phyloP scores from a whole-genome alignment of 805 yeast species.

The Cyberlindnera amylophila region DNA sequence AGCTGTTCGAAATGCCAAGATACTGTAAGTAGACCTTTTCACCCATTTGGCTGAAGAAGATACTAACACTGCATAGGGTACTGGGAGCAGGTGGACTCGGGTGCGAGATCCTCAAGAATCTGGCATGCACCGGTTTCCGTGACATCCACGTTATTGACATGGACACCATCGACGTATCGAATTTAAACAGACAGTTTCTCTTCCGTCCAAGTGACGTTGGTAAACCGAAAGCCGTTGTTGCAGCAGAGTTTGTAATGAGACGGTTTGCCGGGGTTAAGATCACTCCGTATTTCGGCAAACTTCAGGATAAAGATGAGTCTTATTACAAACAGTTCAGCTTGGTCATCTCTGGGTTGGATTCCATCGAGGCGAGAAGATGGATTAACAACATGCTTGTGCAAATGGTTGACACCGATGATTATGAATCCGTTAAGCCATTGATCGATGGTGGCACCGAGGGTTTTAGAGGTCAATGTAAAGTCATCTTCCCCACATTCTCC shows the following conservation, averaged over 20 bases:
- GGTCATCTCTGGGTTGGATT: conserved; percentile 84
- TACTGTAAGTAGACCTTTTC: conserved; percentile 28
- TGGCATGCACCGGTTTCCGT: conserved; percentile 68
- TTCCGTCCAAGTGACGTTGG: conserved; percentile 81
- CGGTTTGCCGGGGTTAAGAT: conserved; percentile 45
- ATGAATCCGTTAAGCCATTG: conserved; percentile 53
- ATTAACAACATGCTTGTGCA: conserved; percentile 67
- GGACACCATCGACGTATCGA: conserved; percentile 89
- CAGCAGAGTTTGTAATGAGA: conserved; percentile 54
- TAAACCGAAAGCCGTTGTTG: conserved; percentile 75
- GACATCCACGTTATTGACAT: conserved; percentile 84
- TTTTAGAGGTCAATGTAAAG: conserved; percentile 84
- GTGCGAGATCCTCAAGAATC: conserved; percentile 79
- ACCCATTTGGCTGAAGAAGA: not conserved
- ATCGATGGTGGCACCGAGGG: conserved; percentile 98
- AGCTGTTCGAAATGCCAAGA: conserved; percentile 26
- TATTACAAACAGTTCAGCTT: conserved; percentile 68
- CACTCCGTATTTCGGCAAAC: conserved; percentile 57
- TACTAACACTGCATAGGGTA: conserved; percentile 32
- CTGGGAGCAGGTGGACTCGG: conserved; percentile 97
- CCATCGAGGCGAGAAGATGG: conserved; percentile 89
- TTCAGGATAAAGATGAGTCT: conserved; percentile 57
- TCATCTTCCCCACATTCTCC: conserved; percentile 77
- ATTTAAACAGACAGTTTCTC: conserved; percentile 86
- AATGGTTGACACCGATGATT: conserved; percentile 52